A percentile compares a stretch with the other conserved stretches of the same genome.
Evolutionary conservation across 345 rosid species (phyloP).

Genomic region (Viola odorata): DNA sequence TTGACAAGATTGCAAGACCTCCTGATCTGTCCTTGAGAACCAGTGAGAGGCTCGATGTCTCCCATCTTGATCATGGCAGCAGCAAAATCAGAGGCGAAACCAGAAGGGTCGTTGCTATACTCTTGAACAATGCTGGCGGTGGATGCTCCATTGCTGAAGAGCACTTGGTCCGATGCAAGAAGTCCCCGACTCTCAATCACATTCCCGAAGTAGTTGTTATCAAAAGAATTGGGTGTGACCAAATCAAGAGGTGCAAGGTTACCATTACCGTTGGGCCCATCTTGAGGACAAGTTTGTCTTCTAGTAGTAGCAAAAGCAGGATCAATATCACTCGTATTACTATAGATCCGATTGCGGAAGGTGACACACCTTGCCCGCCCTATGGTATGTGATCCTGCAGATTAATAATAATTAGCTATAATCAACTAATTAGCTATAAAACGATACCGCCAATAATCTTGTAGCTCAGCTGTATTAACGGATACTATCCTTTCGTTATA

Average conservation of each 20-base stretch:
- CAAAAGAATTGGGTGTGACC: too few relatives aligned
- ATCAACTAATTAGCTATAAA: too few relatives aligned
- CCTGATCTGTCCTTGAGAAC: neutral
- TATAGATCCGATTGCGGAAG: neutral
- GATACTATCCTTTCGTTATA: too few relatives aligned
- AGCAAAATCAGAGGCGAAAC: neutral
- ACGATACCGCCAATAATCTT: too few relatives aligned
- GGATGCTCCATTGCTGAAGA: neutral
- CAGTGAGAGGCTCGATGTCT: neutral
- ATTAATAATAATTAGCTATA: too few relatives aligned
- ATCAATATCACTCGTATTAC: neutral
- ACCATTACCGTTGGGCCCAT: neutral
- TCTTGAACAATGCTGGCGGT: neutral
- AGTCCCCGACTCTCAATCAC: neutral
- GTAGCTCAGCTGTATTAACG: too few relatives aligned
- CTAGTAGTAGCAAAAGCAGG: neutral
- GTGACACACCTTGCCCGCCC: conserved; percentile 1
- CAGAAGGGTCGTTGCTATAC: neutral
- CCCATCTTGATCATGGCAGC: too few relatives aligned
- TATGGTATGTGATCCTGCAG: neutral
- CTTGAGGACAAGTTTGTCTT: neutral
- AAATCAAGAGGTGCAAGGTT: neutral
- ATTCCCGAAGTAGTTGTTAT: conserved; percentile 1
- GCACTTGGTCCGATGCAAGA: neutral
- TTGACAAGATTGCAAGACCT: neutral